Conservation (phyloP, 768 basidiomycete species). For the Termitomyces sp. region DNA sequence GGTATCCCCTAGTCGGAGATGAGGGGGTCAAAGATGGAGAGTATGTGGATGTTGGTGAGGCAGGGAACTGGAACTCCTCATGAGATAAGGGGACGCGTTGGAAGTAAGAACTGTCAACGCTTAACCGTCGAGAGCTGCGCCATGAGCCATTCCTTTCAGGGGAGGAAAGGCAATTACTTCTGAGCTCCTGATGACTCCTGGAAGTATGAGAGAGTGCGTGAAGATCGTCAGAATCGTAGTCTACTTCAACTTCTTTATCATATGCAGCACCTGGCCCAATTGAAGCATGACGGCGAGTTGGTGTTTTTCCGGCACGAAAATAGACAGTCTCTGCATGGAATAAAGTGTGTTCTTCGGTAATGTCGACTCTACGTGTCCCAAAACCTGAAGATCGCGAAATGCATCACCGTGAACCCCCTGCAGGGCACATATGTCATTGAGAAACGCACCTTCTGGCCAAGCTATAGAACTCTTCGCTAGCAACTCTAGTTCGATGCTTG, state of each 20-base stretch:
- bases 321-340: constrained; percentile 67
- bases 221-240: constrained; percentile 23
- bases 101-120: constrained; percentile 28
- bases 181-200: constrained; percentile 6
- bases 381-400: constrained; percentile 32
- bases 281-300: constrained; percentile 32
- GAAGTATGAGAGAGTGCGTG: constrained; percentile 8
- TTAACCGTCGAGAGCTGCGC: constrained; percentile 18
- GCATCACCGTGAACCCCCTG: background rate
- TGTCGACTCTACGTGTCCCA: constrained; percentile 68
- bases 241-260: constrained; percentile 18
- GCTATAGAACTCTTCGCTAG: constrained; percentile 64
- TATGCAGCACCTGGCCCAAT: constrained; percentile 42
- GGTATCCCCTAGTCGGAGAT: constrained; percentile 6
- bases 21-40: constrained; percentile 19
- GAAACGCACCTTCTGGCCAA: constrained; percentile 78
- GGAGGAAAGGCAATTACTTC: constrained; percentile 4
- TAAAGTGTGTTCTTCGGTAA: constrained; percentile 72
- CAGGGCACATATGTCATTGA: background rate
- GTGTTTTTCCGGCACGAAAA: constrained; percentile 53
- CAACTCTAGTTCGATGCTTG: constrained; percentile 78
- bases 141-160: background rate
- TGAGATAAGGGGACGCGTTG: constrained; percentile 27
- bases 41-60: constrained; percentile 31
- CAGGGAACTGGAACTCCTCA: constrained; percentile 25